Evolutionary conservation across 257 asterid species (phyloP), one percentile per base, ranked within the genome.

Genomic region (Solanum gracilifrons): DNA sequence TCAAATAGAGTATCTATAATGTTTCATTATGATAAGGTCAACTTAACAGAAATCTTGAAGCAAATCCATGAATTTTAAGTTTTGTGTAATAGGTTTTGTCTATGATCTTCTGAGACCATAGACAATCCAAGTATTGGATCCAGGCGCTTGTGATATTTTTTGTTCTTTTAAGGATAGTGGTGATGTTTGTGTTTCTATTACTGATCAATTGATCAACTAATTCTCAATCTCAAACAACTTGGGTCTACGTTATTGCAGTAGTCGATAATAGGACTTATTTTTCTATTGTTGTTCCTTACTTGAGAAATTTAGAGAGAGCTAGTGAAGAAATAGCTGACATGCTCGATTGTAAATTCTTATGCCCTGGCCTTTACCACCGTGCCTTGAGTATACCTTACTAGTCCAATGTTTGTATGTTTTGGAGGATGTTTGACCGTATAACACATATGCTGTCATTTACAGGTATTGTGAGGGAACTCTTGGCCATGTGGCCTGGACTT

Each of bases 401-500:
- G 32, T 37, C 60, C 35, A 39, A 76, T 18, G 21, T 21, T 75
- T 36, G 51, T 36, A 36, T 74, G 23, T 20, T 16, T 74, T 35
- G 55, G 35, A 77, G n/a, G 36, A 79, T 80, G 41, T 18, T 46
- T 46, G 27, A 29, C 29, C 3, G 0, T 55, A n/a, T 60, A 82
- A 73, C 23, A 5, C 48, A 27, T 66, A 62, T 84, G 90, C 51
- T 88, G 79, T 68, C 87, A 3, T 73, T 23, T 91, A 51, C 95
- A 97, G 99, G 91, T 79, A 91, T 96, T 11, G 95, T 95, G 87
- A 90, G 87, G 90, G 93, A 91, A 55, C 92, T 95, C 86, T 92
- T 95, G 82, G 87, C 85, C 25, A 90, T 71, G 90, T 97, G 99
- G 99, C 99, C 99, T 7, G 97, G 95, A 95, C 98, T 97, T 74